Evolutionary conservation across 2,329 filamentous ascomycete genomes (phyloP), one percentile per base, ranked within the genome.

Genomic region (Penicillium aurantiogriseum): DNA sequence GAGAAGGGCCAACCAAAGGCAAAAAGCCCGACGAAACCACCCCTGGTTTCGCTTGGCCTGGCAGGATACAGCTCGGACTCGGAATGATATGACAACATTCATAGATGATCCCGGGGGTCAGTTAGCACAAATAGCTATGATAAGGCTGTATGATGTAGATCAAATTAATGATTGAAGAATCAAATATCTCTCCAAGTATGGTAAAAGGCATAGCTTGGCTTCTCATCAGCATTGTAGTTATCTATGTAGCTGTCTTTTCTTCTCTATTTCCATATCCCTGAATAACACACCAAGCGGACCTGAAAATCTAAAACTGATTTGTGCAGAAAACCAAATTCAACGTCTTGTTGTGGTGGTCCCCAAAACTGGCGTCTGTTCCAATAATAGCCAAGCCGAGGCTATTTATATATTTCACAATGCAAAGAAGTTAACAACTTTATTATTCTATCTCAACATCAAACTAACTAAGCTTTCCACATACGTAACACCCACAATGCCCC

Each of bases 61-160:
- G 53, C 25, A 23, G 53, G 48, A 50, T 56, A 56, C 23, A 43
- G 31, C 23, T 56, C 53, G 11, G 53, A 56, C 25, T 56, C 53
- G n/a, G 53, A 56, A 31, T 56, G 10, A 56, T 23, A 3, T 2
- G 11, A 3, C 6, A n/a, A 36, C 21, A 15, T 35, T 8, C 13
- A 35, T 35, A 15, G 8, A 40, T 44, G 5, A 23, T 29, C 19
- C 4, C 5, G 45, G 5, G 13, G 7, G 1, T 10, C 23, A 23
- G 31, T 10, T 25, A 25, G 15, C 45, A 25, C 5, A n/a, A 13
- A 48, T 17, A 36, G 15, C 19, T 23, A 36, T 11, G 5, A 11
- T 48, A 25, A 3, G 4, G 10, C 4, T 36, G 31, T 48, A 48
- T n/a, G 9, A 48, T 36, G 5, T 48, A 25, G 7, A n/a, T 25